These are phyloP conservation scores for Fusarium succisae DNA, from an alignment of 2,329 filamentous ascomycete genomes.

Conservation along the genomic window DNA sequence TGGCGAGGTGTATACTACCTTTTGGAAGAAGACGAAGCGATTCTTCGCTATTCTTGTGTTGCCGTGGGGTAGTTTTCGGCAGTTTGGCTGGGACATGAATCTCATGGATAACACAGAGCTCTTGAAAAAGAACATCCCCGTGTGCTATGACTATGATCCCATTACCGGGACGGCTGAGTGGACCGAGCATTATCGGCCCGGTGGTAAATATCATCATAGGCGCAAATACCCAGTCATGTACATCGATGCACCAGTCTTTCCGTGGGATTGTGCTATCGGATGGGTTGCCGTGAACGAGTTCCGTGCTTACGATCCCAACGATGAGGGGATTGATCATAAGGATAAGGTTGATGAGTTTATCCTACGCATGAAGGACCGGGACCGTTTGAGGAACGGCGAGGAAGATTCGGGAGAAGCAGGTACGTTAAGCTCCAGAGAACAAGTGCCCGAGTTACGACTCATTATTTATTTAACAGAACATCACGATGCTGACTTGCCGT, in stretches of 20 bases:
- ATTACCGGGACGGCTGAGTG: background rate
- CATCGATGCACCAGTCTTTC: background rate
- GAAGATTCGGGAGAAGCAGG: background rate
- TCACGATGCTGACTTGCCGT: accelerated
- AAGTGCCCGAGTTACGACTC: too few species aligned
- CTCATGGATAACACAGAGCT: background rate
- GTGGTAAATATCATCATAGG: accelerated
- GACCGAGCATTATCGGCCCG: background rate
- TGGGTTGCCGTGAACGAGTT: accelerated
- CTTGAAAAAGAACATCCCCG: background rate
- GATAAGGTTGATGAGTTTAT: background rate
- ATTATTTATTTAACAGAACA: background rate
- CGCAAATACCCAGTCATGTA: background rate
- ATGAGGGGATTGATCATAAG: background rate
- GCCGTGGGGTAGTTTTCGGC: background rate
- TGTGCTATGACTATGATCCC: background rate
- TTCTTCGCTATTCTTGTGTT: background rate
- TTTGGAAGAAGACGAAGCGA: background rate
- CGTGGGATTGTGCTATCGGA: accelerated
- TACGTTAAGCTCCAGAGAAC: background rate
- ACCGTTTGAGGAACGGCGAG: background rate
- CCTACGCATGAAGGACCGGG: background rate
- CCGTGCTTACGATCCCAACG: background rate
- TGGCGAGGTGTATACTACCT: background rate
- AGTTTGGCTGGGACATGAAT: background rate